Base-by-base conservation (phyloP, 2,329 filamentous ascomycete genomes). In the Talaromyces sp. region DNA sequence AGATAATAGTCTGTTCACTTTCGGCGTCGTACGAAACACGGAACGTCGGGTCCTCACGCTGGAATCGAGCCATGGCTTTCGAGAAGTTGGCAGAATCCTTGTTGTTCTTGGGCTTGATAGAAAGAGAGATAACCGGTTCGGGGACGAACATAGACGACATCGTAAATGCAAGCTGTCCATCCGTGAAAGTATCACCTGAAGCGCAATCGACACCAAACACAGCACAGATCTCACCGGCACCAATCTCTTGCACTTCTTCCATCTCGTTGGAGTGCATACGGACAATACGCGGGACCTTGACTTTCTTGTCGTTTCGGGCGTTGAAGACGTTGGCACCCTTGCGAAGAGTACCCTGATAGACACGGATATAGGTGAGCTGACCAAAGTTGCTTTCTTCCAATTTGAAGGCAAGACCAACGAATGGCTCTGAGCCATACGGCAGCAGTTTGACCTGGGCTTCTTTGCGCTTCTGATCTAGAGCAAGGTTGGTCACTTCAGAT, bases 191-290 rank as follows among this genome's bases (percentile, higher is more conserved):
- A 74, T 99, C 94, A 67, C 94, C 94, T 43, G 93, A 97, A 36
- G 94, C 92, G 73, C 94, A 99, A 68, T 99, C 94, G 56, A 99
- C 89, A 69, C 94, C 94, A 70, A 99, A 99, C 60, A 99, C 94
- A 61, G 94, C 94, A 72, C 94, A 99, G 63, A 99, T 99, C 75
- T 99, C 94, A 75, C 94, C 94, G 56, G 94, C 93, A 54, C 92
- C 91, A 63, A 99, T 88, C 74, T 97, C 92, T 57, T 78, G 81
- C 31, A 97, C 91, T 70, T 99, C 94, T 75, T 99, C 94, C 93
- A 99, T 96, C 71, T 99, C 94, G 72, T 97, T 96, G 46, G 92
- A 96, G 80, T 99, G 94, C 94, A 99, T 99, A 62, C 94, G 91
- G 62, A 99, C 94, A 68, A 99, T 97, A 70, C 93, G 89, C 19